Conservation (phyloP, 352 stramenopile species). For the Pythium folliculosum region DNA sequence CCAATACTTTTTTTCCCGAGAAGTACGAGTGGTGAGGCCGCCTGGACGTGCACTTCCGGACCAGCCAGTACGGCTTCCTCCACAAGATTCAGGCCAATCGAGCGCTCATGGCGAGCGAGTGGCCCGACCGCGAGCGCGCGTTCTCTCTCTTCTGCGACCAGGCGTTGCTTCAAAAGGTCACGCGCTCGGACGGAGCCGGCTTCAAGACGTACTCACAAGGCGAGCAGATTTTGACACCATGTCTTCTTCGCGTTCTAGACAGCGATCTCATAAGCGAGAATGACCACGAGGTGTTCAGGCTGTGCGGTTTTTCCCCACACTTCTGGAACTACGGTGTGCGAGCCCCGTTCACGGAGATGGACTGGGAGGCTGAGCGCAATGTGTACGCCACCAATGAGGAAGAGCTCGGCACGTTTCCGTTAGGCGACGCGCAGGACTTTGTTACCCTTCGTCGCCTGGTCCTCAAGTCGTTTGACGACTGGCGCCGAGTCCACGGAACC, state of each 20-base stretch:
- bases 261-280: neutral
- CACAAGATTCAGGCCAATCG: neutral
- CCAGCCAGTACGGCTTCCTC: conserved; percentile 5
- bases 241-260: conserved; percentile 3
- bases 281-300: conserved; percentile 1
- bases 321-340: conserved; percentile 4
- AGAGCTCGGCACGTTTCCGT: neutral
- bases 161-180: conserved; percentile 1
- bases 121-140: neutral
- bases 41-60: neutral
- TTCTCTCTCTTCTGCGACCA: conserved; percentile 14
- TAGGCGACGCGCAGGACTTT: neutral
- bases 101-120: neutral
- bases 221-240: conserved; percentile 7
- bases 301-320: conserved; percentile 8
- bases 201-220: conserved; percentile 15
- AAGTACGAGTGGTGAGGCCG: neutral
- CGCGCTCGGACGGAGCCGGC: neutral
- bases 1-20: neutral
- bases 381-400: neutral
- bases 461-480: conserved; percentile 10
- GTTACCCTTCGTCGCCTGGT: neutral
- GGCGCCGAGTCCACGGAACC: conserved; percentile 6
- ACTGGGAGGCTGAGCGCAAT: neutral
- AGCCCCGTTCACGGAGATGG: too few relatives aligned